Evolutionary conservation across 345 rosid species (phyloP).

Genomic region (Aurinia saxatilis): DNA sequence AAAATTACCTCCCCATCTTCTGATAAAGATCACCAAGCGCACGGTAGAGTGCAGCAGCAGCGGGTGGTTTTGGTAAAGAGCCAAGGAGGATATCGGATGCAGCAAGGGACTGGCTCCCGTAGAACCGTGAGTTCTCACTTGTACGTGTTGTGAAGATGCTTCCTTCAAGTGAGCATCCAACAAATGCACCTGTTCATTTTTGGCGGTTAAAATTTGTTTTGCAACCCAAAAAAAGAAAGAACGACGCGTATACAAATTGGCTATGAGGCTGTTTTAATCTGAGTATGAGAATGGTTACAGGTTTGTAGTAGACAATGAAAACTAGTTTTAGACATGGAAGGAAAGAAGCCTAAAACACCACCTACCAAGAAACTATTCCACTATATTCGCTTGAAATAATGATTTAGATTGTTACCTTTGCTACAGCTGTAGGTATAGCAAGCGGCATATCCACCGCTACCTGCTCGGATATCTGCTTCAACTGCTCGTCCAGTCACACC

Average conservation of each 20-base stretch:
- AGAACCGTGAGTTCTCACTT: slow-evolving; percentile 68
- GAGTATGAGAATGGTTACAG: background rate
- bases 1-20: slow-evolving; percentile 42
- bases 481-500: slow-evolving; percentile 71
- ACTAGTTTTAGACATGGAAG: background rate
- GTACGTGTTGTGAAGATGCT: slow-evolving; percentile 67
- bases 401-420: slow-evolving; percentile 53
- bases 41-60: slow-evolving; percentile 71
- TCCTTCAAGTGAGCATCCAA: slow-evolving; percentile 91
- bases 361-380: background rate
- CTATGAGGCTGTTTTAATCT: background rate
- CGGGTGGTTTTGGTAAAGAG: slow-evolving; percentile 74
- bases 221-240: background rate
- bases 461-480: slow-evolving; percentile 90
- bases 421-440: slow-evolving; percentile 97
- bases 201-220: background rate
- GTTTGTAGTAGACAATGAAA: background rate
- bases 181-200: slow-evolving; percentile 65
- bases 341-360: background rate
- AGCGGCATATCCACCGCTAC: slow-evolving; percentile 91
- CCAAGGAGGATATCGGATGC: slow-evolving; percentile 78
- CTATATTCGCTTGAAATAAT: background rate
- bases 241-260: background rate
- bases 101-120: slow-evolving; percentile 73
- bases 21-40: slow-evolving; percentile 66